Conservation (phyloP, 352 stramenopile species). For the Phytophthora quininea region DNA sequence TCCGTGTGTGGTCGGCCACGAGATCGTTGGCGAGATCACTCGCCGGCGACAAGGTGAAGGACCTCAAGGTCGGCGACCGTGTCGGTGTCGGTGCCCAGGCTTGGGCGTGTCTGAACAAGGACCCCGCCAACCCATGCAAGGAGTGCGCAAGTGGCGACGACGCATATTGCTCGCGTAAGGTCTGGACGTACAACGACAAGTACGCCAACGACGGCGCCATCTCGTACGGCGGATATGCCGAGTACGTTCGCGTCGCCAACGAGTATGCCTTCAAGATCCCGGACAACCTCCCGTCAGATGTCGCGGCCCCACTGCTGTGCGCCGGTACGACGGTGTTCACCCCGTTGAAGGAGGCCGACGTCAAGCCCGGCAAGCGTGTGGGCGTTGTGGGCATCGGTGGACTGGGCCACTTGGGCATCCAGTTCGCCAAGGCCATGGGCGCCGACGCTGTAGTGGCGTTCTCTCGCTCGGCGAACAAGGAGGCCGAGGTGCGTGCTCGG, state of each 20-base stretch:
- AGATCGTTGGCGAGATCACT: slow-evolving; percentile 55
- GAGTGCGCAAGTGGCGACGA: slow-evolving; percentile 60
- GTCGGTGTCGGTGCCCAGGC: slow-evolving; percentile 81
- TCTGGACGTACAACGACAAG: slow-evolving; percentile 52
- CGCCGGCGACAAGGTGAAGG: slow-evolving; percentile 43
- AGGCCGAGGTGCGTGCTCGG: slow-evolving; percentile 45
- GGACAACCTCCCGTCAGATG: slow-evolving; percentile 50
- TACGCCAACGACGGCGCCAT: slow-evolving; percentile 40
- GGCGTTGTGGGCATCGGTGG: slow-evolving; percentile 78
- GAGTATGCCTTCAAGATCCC: slow-evolving; percentile 74
- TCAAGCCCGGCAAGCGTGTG: slow-evolving; percentile 51
- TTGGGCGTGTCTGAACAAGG: slow-evolving; percentile 60
- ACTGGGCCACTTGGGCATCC: slow-evolving; percentile 80
- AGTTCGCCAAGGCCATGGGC: slow-evolving; percentile 75
- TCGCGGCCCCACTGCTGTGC: slow-evolving; percentile 69
- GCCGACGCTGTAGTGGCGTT: slow-evolving; percentile 56
- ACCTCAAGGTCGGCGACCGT: slow-evolving; percentile 67
- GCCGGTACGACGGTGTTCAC: slow-evolving; percentile 80
- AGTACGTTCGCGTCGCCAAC: slow-evolving; percentile 59
- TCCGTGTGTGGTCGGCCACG: slow-evolving; percentile 47
- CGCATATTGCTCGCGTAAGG: slow-evolving; percentile 50
- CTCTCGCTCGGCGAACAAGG: slow-evolving; percentile 59
- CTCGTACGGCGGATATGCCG: slow-evolving; percentile 62
- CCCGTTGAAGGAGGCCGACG: slow-evolving; percentile 51
- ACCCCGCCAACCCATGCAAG: slow-evolving; percentile 52